Percentiles rank a stretch among this genome's conserved stretches.
Conservation (phyloP, 805 yeast genomes). For the Kodamaea sagamina region DNA sequence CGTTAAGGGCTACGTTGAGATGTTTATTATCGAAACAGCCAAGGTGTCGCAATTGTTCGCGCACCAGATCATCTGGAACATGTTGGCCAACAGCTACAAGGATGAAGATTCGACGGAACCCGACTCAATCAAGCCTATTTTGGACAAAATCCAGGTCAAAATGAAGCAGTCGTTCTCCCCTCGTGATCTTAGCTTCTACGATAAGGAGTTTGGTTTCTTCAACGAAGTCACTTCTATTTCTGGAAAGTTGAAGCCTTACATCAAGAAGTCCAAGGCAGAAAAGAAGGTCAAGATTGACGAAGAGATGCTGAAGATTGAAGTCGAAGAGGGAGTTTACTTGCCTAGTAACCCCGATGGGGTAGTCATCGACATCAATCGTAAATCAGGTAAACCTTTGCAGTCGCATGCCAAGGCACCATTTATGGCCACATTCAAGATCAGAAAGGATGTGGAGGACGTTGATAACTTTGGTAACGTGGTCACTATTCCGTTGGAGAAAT, state of each 20-base stretch:
- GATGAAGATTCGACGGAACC: conserved; percentile 85
- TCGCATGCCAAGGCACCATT: conserved; percentile 99
- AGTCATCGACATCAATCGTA: conserved; percentile 88
- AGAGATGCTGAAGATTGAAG: conserved; percentile 79
- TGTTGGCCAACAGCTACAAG: conserved; percentile 87
- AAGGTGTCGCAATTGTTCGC: conserved; percentile 88
- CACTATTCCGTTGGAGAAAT: conserved; percentile 54
- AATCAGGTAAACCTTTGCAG: conserved; percentile 91
- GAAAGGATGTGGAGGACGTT: conserved; percentile 51
- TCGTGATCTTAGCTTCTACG: conserved; percentile 66
- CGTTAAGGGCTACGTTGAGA: conserved; percentile 77
- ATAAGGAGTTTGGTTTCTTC: conserved; percentile 85
- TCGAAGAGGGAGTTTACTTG: conserved; percentile 81
- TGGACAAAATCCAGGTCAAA: conserved; percentile 68
- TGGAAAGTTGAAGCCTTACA: conserved; percentile 91
- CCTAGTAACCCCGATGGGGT: conserved; percentile 97
- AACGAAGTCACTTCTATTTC: conserved; percentile 90
- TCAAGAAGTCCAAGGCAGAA: conserved; percentile 92
- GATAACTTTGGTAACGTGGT: conserved; percentile 40
- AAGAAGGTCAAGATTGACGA: conserved; percentile 95
- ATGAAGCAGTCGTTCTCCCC: conserved; percentile 64
- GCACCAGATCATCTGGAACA: conserved; percentile 98
- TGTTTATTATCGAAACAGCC: conserved; percentile 89
- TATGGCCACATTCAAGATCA: conserved; percentile 91
- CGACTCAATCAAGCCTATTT: conserved; percentile 77